These are phyloP conservation scores for Phytopythium cucurbitacearum DNA, from an alignment of 352 stramenopile species.

Conservation along the genomic window DNA sequence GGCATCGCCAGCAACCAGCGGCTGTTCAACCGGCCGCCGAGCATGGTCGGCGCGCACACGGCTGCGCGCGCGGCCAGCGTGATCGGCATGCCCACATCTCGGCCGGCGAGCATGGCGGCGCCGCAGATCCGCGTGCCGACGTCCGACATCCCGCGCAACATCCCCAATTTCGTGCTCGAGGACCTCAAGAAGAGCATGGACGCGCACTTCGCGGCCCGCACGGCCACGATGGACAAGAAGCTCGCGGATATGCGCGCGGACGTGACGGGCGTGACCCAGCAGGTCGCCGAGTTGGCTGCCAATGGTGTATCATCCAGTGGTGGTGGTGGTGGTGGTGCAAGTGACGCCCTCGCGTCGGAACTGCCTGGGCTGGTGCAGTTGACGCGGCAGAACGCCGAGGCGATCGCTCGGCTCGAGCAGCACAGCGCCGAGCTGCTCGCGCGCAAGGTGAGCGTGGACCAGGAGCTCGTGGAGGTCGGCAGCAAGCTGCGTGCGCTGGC, in stretches of 20 bases:
- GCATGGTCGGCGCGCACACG: slow-evolving; percentile 8
- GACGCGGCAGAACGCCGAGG: slow-evolving; percentile 40
- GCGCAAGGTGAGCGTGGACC: slow-evolving; percentile 58
- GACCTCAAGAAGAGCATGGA: slow-evolving; percentile 69
- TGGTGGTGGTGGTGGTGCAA: too few species aligned
- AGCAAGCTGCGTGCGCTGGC: slow-evolving; percentile 55
- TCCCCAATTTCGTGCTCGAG: slow-evolving; percentile 42
- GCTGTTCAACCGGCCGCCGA: slow-evolving; percentile 6
- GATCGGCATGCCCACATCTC: slow-evolving; percentile 4
- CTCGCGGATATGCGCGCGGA: slow-evolving; percentile 58
- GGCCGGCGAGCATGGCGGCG: slow-evolving; percentile 1
- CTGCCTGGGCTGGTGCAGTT: slow-evolving; percentile 6
- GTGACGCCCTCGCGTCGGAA: too few species aligned
- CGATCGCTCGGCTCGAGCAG: slow-evolving; percentile 67
- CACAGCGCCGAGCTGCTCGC: slow-evolving; percentile 58
- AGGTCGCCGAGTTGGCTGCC: slow-evolving; percentile 38
- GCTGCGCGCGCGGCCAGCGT: slow-evolving; percentile 6
- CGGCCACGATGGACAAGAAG: slow-evolving; percentile 59
- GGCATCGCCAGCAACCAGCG: neutral
- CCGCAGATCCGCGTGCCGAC: slow-evolving; percentile 36
- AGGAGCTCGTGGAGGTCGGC: slow-evolving; percentile 52
- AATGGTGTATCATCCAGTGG: neutral
- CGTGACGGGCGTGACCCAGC: slow-evolving; percentile 38
- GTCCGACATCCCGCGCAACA: slow-evolving; percentile 37
- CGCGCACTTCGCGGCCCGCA: slow-evolving; percentile 49